Base-by-base conservation (phyloP, 1,284 basidiomycete species). In the Ganoderma lingzhi region DNA sequence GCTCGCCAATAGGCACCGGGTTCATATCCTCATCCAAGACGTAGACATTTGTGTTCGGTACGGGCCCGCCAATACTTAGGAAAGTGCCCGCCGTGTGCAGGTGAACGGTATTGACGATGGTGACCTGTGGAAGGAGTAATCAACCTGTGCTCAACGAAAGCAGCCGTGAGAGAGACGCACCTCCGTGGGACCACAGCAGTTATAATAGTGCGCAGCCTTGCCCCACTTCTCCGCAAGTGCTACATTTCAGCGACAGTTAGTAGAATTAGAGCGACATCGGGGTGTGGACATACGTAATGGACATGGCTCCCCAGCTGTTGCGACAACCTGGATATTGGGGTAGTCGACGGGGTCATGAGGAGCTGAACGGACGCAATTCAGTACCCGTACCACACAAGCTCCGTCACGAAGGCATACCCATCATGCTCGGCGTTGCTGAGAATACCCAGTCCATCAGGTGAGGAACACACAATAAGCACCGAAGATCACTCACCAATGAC, bases 291-390 rank as follows among this genome's bases (percentile, higher is more conserved):
- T 74, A 86, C 87, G 80, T 81, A 87, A 85, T 5, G 88, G 87
- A 69, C 87, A 88, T n/a, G 85, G 83, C 77, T 90, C 88, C 51
- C 88, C 88, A 28, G 87, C 88, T n/a, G 87, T 87, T 6, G 87
- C 87, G 3, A 89, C 85, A 19, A 79, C 81, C 76, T 87, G 86
- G 71, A 89, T 84, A 68, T 86, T 88, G 12, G 87, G 86, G 74
- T 89, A 89, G 73, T 88, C 86, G 1, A 76, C 77, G 1, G 88
- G 87, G 70, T 87, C 79, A 71, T 89, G 86, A 55, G 84, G 84
- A 28, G 78, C 81, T 80, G 67, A 35, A 53, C 44, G 48, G 66
- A 61, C 30, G 39, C 30, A 45, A 42, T 48, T 70, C 63, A 69
- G 44, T 28, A n/a, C 64, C 37, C 15, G 62, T 53, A 62, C 9